Evolutionary conservation across 371 early-diverging fungal species (phyloP).

Genomic region (Mucor plumbeus): DNA sequence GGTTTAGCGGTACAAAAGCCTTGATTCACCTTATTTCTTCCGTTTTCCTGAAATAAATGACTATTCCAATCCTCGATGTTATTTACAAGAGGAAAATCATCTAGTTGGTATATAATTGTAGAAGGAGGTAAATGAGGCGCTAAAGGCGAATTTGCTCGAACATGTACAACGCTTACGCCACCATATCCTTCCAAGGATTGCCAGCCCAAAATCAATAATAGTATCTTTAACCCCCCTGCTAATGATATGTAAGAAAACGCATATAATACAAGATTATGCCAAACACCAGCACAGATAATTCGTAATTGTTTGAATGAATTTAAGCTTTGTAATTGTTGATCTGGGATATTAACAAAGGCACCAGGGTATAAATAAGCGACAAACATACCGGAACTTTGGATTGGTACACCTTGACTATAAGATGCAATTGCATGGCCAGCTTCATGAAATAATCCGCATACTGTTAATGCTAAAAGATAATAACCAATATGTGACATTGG

Average conservation of each 20-base stretch:
- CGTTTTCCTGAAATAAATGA: slow-evolving; percentile 30
- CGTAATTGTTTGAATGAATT: slow-evolving; percentile 61
- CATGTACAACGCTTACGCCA: slow-evolving; percentile 67
- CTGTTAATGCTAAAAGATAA: slow-evolving; percentile 67
- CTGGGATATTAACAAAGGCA: slow-evolving; percentile 82
- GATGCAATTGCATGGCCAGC: slow-evolving; percentile 85
- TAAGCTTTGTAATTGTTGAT: slow-evolving; percentile 52
- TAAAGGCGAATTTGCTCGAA: slow-evolving; percentile 58
- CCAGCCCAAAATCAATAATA: slow-evolving; percentile 53
- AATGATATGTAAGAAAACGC: slow-evolving; percentile 57
- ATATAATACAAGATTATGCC: slow-evolving; percentile 76
- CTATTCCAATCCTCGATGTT: slow-evolving; percentile 24
- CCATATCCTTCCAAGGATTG: slow-evolving; percentile 54
- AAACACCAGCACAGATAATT: slow-evolving; percentile 82
- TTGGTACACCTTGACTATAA: slow-evolving; percentile 63
- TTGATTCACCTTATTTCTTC: slow-evolving; percentile 18
- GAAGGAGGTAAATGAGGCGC: slow-evolving; percentile 23
- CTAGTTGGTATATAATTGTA: neutral
- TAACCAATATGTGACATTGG: slow-evolving; percentile 76
- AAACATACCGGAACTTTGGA: slow-evolving; percentile 75
- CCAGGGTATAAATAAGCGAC: slow-evolving; percentile 81
- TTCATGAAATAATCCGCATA: slow-evolving; percentile 79
- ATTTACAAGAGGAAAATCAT: neutral
- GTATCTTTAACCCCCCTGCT: slow-evolving; percentile 53
- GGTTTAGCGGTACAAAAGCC: slow-evolving; percentile 2